Evolutionary conservation across 768 basidiomycete genomes (phyloP), one percentile per base, ranked within the genome.

Genomic region (Phanerodontia chrysosporium): DNA sequence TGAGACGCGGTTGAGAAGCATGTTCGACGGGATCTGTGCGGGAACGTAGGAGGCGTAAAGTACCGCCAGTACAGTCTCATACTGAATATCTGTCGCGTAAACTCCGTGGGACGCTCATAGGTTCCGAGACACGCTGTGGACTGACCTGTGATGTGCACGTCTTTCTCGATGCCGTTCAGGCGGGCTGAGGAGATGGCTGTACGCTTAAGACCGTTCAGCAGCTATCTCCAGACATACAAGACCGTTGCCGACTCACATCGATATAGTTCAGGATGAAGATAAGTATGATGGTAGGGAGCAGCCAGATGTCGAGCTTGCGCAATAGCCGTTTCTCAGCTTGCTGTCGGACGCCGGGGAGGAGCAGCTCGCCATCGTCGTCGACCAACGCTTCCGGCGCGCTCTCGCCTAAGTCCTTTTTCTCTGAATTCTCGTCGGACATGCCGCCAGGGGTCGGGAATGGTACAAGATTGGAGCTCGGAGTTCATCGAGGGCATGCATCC

Each of bases 261-360:
- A 87, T 85, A 62, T 84, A 85, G 62, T 87, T 87, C 82, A 86
- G 80, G 60, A 87, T 78, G 63, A 73, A 85, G 36, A 87, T 83
- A 53, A 85, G 55, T 21, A 84, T 72, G 39, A 87, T 78, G 0
- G 81, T 81, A 0, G 83, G 83, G 46, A 89, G 66, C 2, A 87
- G 69, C 32, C 84, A 74, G 60, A 63, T 68, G 62, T 87, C 86
- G 49, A 89, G 74, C 60, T 79, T 83, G 42, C 81, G 74, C 16
- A 84, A 76, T 13, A 89, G 78, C 57, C 65, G 73, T 44, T 65
- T 64, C 59, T 75, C 74, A 14, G 72, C 73, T 3, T 58, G 57
- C 1, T 64, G 45, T 36, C 72, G 59, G 8, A 59, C 51, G 12
- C 67, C 66, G 0, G 62, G 51, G 3, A 62, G 51, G 16, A 71